Conservation (phyloP, 2,329 filamentous ascomycete genomes). For the Aphanoascus verrucosus region DNA sequence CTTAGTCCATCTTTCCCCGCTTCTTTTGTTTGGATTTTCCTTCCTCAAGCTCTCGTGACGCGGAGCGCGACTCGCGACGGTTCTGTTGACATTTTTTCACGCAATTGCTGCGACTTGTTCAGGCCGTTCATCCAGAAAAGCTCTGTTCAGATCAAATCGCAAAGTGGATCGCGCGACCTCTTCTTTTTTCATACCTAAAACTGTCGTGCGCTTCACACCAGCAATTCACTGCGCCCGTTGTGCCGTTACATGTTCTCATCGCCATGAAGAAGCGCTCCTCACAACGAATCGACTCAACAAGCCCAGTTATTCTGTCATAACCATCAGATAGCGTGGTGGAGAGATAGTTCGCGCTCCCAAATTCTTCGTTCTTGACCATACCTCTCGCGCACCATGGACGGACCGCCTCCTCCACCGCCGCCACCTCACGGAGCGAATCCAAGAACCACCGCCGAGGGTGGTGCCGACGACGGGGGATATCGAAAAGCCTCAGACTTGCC, state of each 20-base stretch:
- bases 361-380: background rate
- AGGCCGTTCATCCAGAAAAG: background rate
- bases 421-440: conserved; percentile 76
- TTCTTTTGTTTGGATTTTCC: background rate
- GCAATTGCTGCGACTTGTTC: background rate
- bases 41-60: background rate
- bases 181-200: background rate
- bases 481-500: conserved; percentile 53
- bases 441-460: conserved; percentile 42
- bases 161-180: background rate
- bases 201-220: background rate
- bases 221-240: background rate
- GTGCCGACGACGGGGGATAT: conserved; percentile 20
- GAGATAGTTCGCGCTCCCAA: background rate
- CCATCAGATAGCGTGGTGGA: background rate
- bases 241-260: background rate
- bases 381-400: conserved; percentile 24
- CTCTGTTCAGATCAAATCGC: background rate
- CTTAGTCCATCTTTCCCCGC: conserved; percentile 1
- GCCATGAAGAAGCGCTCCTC: conserved; percentile 9
- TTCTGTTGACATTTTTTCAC: background rate
- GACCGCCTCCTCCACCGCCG: conserved; percentile 57
- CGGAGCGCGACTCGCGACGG: background rate
- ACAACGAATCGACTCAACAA: background rate
- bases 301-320: background rate